A percentile compares a stretch with the other conserved stretches of the same genome.
Conservation (phyloP, 2,329 filamentous ascomycete species). For the Pestalotiopsis sp. region DNA sequence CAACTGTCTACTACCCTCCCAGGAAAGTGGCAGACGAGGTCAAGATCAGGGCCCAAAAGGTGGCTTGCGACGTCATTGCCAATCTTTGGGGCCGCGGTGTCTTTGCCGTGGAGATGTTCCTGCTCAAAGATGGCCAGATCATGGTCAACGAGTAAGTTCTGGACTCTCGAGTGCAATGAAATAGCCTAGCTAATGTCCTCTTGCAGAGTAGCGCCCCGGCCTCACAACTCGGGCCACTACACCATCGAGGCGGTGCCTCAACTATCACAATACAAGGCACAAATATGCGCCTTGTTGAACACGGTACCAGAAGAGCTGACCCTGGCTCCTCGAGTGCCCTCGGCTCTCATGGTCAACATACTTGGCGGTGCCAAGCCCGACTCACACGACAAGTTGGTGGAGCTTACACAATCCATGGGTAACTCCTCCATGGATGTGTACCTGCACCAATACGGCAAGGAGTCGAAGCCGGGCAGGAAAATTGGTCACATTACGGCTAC, state of each 20-base stretch:
- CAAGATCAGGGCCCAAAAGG: slow-evolving; percentile 68
- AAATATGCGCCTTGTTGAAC: slow-evolving; percentile 81
- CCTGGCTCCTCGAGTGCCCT: slow-evolving; percentile 61
- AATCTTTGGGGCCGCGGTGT: slow-evolving; percentile 87
- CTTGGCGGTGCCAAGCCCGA: slow-evolving; percentile 68
- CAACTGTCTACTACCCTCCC: slow-evolving; percentile 85
- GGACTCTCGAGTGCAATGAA: no score
- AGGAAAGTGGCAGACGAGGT: slow-evolving; percentile 66
- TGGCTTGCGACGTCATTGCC: slow-evolving; percentile 78
- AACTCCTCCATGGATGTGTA: slow-evolving; percentile 51
- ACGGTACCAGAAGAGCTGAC: slow-evolving; percentile 56
- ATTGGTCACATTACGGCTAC: slow-evolving; percentile 93
- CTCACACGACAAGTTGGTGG: slow-evolving; percentile 59
- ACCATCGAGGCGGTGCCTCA: slow-evolving; percentile 90
- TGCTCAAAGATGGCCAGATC: slow-evolving; percentile 72
- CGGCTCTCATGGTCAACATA: slow-evolving; percentile 80
- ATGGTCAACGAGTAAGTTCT: slow-evolving; percentile 70
- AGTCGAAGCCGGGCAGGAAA: slow-evolving; percentile 84
- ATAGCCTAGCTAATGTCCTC: neutral
- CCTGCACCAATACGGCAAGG: slow-evolving; percentile 92
- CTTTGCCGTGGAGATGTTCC: slow-evolving; percentile 96
- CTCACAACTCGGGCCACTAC: slow-evolving; percentile 91
- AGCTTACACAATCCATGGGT: slow-evolving; percentile 46
- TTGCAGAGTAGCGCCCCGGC: slow-evolving; percentile 27
- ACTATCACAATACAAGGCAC: slow-evolving; percentile 88